Percentiles rank a stretch among this genome's conserved stretches.
phyloP scores from a whole-genome alignment of 1,284 basidiomycete species.

The Erythrobasidium hasegawianum region DNA sequence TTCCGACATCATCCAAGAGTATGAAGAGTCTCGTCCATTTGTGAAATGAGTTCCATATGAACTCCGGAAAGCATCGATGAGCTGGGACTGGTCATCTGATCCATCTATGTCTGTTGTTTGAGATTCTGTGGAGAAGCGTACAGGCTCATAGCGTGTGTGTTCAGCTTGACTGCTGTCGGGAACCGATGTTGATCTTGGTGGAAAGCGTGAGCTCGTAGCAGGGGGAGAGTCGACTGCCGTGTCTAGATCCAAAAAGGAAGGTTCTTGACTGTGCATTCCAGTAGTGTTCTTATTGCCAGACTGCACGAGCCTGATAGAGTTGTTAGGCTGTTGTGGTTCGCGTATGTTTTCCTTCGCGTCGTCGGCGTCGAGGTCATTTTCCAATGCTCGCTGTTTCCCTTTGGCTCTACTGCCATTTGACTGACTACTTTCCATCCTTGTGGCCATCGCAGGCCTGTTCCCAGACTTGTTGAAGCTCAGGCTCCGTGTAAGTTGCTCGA shows the following conservation, averaged over 20 bases:
- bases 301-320: not conserved
- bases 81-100: conserved; percentile 18
- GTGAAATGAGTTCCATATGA: conserved; percentile 23
- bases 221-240: not conserved
- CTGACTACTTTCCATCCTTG: not conserved
- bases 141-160: conserved; percentile 12
- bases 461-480: conserved; percentile 24
- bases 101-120: not conserved
- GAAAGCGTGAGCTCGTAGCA: not conserved
- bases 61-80: conserved; percentile 24
- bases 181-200: not conserved
- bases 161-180: not conserved
- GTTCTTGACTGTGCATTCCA: not conserved
- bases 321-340: not conserved
- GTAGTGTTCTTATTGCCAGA: not conserved
- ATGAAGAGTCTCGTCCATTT: conserved; percentile 24
- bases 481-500: conserved; percentile 31
- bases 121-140: conserved; percentile 9
- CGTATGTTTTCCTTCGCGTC: conserved; percentile 3
- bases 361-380: not conserved
- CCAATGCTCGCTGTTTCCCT: not conserved
- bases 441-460: not conserved
- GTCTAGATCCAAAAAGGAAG: conserved; percentile 1
- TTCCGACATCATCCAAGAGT: conserved; percentile 28
- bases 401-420: too few species aligned